Evolutionary conservation across 306 rosid genomes (phyloP), one percentile per base, ranked within the genome.

Genomic region (Cucurbita maxima): DNA sequence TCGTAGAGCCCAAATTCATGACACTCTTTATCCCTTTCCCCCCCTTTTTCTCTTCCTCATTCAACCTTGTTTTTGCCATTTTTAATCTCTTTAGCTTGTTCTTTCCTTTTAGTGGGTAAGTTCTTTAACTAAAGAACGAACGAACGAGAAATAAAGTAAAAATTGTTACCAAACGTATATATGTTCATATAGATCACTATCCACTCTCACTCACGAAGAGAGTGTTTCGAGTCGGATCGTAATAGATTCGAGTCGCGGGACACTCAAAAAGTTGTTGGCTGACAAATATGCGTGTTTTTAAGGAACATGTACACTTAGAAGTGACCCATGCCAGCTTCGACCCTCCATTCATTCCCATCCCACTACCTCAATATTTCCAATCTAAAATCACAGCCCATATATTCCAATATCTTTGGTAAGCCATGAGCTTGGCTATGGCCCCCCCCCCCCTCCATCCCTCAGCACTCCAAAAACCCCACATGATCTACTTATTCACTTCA

Each of bases 261-360:
- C 40, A 64, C 12, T 67, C 45, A 20, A 48, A 40, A 48, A 25
- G 22, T 14, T 10, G 6, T 69, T 69, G 2, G 10, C 6, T 50
- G 74, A 69, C 40, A 30, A 20, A 48, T 50, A 16, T 41, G 51
- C 16, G 70, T 62, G 70, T 62, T 36, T 62, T 62, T 62, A 62
- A 62, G 70, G n/a, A 62, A 62, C 48, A 69, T 55, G 73, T 50
- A 70, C 74, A 70, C 55, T 70, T 30, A 30, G 74, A 70, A 30
- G 58, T 50, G 58, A 70, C 74, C 74, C 74, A 70, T 70, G 58
- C 74, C 74, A 70, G 58, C 74, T 70, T 70, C 74, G 47, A 43
- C 47, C 15, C 52, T 48, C 22, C 22, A 43, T 64, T 43, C 55
- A 67, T 69, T 25, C 74, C 40, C 45, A 25, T 18, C 13, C 74